Conservation (phyloP, 2,329 filamentous ascomycete genomes). For the Periconia sp. region DNA sequence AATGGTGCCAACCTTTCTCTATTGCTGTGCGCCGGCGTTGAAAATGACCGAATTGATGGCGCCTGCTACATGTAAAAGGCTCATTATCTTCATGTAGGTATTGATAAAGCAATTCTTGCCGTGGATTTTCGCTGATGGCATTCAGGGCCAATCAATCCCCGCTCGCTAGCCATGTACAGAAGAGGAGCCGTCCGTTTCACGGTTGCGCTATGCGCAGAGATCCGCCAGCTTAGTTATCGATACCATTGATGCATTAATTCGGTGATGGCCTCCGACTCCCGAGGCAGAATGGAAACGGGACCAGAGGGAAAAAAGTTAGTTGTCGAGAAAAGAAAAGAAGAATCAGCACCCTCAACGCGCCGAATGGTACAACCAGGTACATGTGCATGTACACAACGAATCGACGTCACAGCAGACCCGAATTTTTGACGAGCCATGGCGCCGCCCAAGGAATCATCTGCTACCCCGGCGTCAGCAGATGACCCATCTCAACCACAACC, state of each 20-base stretch:
- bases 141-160: too few species aligned
- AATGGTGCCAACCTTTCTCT: conserved; percentile 56
- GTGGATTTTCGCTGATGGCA: too few species aligned
- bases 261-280: neutral
- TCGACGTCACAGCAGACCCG: neutral
- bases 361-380: too few species aligned
- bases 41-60: too few species aligned
- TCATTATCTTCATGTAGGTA: too few species aligned
- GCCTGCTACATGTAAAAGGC: too few species aligned
- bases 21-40: conserved; percentile 49
- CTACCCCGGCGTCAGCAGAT: neutral
- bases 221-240: neutral
- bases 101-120: too few species aligned
- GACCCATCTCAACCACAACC: neutral
- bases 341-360: neutral
- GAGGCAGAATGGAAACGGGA: neutral
- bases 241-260: neutral
- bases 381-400: neutral
- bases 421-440: conserved; percentile 1
- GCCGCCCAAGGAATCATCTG: conserved; percentile 27
- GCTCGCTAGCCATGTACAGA: too few species aligned
- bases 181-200: too few species aligned
- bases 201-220: too few species aligned
- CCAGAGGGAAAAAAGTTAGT: too few species aligned
- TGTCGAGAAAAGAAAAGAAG: too few species aligned